Evolutionary conservation across 768 basidiomycete species (phyloP).

Genomic region (Trametes elegans): DNA sequence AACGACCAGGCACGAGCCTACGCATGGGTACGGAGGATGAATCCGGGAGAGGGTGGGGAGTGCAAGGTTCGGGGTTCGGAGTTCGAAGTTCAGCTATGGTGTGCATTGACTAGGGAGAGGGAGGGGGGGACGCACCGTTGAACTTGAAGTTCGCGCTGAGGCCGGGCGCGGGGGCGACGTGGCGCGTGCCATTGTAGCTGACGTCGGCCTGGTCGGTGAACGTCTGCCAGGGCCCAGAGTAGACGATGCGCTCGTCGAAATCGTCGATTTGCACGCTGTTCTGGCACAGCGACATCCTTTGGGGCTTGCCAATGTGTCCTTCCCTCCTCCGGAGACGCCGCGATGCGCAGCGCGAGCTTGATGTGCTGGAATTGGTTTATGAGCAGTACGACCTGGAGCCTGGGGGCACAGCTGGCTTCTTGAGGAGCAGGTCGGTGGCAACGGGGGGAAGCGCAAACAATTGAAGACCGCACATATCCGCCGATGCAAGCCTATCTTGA

Average conservation of each 20-base stretch:
- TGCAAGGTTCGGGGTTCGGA: too few relatives aligned
- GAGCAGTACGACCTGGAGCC: too few relatives aligned
- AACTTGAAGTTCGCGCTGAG: conserved; percentile 11
- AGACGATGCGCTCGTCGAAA: not conserved
- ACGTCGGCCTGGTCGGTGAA: not conserved
- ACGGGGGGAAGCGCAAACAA: too few relatives aligned
- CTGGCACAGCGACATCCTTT: not conserved
- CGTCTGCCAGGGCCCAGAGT: not conserved
- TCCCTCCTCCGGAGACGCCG: not conserved
- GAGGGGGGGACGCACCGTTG: not conserved
- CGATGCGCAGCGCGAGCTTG: too few relatives aligned
- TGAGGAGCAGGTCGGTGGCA: too few relatives aligned
- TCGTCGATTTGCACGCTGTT: conserved; percentile 1
- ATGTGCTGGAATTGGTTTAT: too few relatives aligned
- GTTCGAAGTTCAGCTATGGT: too few relatives aligned
- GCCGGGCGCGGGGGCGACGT: conserved; percentile 1
- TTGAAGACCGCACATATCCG: too few relatives aligned
- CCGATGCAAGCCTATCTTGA: too few relatives aligned
- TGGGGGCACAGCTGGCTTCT: too few relatives aligned
- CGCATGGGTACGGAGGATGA: not conserved
- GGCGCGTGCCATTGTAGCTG: conserved; percentile 6
- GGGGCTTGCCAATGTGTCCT: not conserved
- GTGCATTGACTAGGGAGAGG: too few relatives aligned
- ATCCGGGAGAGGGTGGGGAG: too few relatives aligned
- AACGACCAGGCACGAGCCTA: not conserved